phyloP scores from a whole-genome alignment of 345 rosid species.

The Hibiscus mutabilis region DNA sequence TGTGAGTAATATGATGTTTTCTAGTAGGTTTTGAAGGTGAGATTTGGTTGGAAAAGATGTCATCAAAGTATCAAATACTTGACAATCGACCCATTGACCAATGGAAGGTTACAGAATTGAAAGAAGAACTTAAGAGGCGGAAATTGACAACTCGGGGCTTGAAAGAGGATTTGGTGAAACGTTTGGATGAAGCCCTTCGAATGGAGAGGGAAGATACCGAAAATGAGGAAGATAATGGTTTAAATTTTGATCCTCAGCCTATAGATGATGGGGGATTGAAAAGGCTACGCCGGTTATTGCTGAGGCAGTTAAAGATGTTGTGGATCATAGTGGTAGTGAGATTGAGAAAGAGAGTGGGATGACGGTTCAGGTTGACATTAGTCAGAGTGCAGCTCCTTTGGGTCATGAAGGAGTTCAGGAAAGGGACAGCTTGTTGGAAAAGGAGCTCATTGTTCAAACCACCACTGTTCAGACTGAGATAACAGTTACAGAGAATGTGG shows the following conservation, averaged over 20 bases:
- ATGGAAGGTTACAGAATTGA: too few species aligned
- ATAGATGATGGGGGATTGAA: conserved; percentile 12
- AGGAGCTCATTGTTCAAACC: too few species aligned
- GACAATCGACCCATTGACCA: conserved; percentile 77
- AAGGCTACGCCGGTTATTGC: conserved; percentile 21
- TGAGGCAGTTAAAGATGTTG: conserved; percentile 15
- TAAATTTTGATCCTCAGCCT: conserved; percentile 15
- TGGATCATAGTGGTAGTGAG: conserved; percentile 1
- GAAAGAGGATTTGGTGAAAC: too few species aligned
- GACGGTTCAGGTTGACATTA: conserved; percentile 34
- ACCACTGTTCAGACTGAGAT: conserved; percentile 18
- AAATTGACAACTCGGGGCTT: too few species aligned
- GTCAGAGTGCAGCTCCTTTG: conserved; percentile 26
- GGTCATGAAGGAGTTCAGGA: conserved; percentile 19
- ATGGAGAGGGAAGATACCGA: conserved; percentile 41
- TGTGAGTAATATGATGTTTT: conserved; percentile 5
- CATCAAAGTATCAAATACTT: conserved; percentile 63
- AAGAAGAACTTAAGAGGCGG: too few species aligned
- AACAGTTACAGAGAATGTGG: conserved; percentile 22
- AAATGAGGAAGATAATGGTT: conserved; percentile 30
- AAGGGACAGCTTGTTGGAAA: conserved; percentile 15
- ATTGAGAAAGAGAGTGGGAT: conserved; percentile 32
- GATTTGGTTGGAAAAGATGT: conserved; percentile 41
- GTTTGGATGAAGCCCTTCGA: conserved; percentile 66
- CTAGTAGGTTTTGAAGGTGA: conserved; percentile 18